Base-by-base conservation (phyloP, 108 stramenopile genomes). In the Mayamaea pseudoterrestris region DNA sequence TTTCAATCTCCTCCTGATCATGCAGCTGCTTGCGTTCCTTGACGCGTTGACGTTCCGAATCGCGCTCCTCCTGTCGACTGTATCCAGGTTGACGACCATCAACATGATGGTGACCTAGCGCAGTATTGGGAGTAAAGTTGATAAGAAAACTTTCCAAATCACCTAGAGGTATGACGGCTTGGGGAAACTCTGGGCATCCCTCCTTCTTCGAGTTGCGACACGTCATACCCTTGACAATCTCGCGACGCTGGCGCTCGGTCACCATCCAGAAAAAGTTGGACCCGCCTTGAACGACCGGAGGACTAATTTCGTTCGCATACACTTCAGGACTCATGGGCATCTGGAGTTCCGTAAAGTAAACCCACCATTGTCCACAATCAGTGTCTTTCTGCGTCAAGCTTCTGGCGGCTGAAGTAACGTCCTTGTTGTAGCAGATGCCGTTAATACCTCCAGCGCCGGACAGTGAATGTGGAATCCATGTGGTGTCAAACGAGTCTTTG, bases 351-450 rank as follows among this genome's bases (percentile, higher is more conserved):
- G 44, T 61, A 65, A 89, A 78, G 58, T 79, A 89, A n/a, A 83
- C 55, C 87, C 87, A 89, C 87, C 87, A 89, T 53, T 89, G 87
- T 28, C 85, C 85, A 51, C 85, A 87, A 13, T 78, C 74, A 13
- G 25, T 27, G 48, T 72, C 54, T 22, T 27, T 29, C 9, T 37
- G 53, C 14, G 41, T 7, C 21, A 68, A 36, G 2, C 60, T 45
- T 8, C 67, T 39, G 3, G 41, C 30, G 39, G 53, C 55, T 12
- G 27, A 9, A 16, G 31, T 41, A 35, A 54, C 27, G 0, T 43
- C 50, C 7, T 30, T 49, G 17, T 35, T 53, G 41, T 69, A 65
- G 49, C 85, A 87, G 24, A 69, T 61, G 4, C 70, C 63, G 34
- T 73, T 77, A 1, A 82, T 70, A n/a, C 81, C 82, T 7, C 77